phyloP scores from a whole-genome alignment of 768 basidiomycete genomes.

The Basidioascus undulatus region DNA sequence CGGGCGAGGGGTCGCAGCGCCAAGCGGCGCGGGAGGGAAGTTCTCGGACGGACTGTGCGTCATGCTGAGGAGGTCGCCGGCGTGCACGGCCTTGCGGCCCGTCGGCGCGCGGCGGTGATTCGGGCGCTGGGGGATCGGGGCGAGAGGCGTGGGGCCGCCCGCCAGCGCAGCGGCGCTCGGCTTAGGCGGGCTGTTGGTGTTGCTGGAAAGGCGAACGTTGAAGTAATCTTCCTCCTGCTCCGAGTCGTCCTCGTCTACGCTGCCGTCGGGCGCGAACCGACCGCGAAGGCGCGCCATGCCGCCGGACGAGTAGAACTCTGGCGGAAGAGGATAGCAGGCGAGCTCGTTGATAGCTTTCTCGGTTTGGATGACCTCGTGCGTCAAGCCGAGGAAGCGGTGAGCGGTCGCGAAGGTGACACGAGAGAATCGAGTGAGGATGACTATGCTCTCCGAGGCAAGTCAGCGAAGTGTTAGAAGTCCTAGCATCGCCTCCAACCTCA shows the following conservation, averaged over 20 bases:
- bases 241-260: not conserved
- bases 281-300: conserved; percentile 73
- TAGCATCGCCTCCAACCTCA: conserved; percentile 14
- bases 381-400: conserved; percentile 84
- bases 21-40: conserved; percentile 12
- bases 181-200: too few species aligned
- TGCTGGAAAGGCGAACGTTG: conserved; percentile 15
- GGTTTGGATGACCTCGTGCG: conserved; percentile 79
- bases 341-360: conserved; percentile 95
- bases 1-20: conserved; percentile 15
- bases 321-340: conserved; percentile 79
- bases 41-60: conserved; percentile 10
- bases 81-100: too few species aligned
- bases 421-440: conserved; percentile 85
- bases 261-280: conserved; percentile 36
- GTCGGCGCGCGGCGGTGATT: too few species aligned
- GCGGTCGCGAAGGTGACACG: conserved; percentile 95
- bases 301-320: conserved; percentile 73
- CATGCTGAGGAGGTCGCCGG: conserved; percentile 24
- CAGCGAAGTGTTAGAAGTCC: too few species aligned
- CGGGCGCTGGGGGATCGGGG: too few species aligned
- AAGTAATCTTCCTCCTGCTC: conserved; percentile 17
- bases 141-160: too few species aligned
- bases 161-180: too few species aligned
- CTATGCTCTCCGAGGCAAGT: too few species aligned